A percentile compares a stretch with the other conserved stretches of the same genome.
Conservation (phyloP, 176 grass and related monocot species). For the Carex parvula region DNA sequence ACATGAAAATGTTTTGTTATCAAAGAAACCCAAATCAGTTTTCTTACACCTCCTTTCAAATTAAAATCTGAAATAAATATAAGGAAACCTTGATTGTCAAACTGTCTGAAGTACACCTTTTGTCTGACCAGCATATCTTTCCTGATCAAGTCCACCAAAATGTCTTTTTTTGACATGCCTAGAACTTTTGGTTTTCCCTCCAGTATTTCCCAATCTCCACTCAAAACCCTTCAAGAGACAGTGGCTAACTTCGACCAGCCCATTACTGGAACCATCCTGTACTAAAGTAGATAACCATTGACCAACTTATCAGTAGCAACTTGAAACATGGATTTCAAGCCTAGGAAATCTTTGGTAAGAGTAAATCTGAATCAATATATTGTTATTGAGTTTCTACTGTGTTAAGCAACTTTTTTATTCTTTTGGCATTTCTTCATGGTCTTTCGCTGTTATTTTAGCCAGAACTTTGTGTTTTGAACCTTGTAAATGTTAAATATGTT, state of each 20-base stretch:
- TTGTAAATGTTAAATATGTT: neutral
- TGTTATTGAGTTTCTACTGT: neutral
- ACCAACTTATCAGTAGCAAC: neutral
- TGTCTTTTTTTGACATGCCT: neutral
- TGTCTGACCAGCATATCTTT: neutral
- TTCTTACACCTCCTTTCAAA: neutral
- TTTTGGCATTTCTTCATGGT: neutral
- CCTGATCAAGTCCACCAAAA: neutral
- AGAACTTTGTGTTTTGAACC: neutral
- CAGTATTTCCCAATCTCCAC: neutral
- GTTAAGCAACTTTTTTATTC: neutral
- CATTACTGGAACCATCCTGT: neutral
- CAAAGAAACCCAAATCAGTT: neutral
- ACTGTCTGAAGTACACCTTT: neutral
- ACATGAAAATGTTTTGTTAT: slow-evolving; percentile 12
- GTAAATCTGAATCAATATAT: neutral
- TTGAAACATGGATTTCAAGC: neutral
- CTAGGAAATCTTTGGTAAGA: neutral
- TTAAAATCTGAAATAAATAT: slow-evolving; percentile 1
- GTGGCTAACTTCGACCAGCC: neutral
- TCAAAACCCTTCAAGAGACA: neutral
- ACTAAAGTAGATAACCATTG: neutral
- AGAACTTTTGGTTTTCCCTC: neutral
- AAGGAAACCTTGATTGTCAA: neutral
- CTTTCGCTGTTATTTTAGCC: neutral